Percentiles rank a stretch among this genome's conserved stretches.
These are phyloP conservation scores for Nigrospora sphaerica DNA, from an alignment of 2,329 filamentous ascomycete genomes.

Conservation along the genomic window DNA sequence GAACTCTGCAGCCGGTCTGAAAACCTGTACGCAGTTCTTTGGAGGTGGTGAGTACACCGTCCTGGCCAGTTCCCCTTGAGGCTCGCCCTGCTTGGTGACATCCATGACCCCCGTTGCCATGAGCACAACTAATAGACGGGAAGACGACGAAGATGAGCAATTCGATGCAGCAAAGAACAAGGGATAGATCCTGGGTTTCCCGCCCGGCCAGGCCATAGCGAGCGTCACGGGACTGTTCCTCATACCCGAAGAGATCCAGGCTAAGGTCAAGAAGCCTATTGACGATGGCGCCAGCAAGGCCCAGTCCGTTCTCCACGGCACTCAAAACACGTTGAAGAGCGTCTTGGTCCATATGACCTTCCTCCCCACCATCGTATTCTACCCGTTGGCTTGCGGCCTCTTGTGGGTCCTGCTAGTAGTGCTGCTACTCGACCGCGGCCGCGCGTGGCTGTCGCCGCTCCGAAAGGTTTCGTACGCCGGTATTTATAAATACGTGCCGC, in stretches of 20 bases:
- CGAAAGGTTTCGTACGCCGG: not conserved
- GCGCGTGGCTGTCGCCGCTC: not conserved
- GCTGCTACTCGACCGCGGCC: not conserved
- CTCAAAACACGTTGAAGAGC: not conserved
- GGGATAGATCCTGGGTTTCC: not conserved
- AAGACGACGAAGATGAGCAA: too few relatives aligned
- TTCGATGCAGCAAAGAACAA: not conserved
- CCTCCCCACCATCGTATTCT: not conserved
- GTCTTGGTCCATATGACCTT: not conserved
- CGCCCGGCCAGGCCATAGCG: not conserved
- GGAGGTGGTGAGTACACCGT: not conserved
- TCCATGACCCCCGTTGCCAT: not conserved
- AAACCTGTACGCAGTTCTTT: not conserved
- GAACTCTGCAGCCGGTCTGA: not conserved
- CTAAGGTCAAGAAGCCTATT: not conserved
- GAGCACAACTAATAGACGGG: not conserved
- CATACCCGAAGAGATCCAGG: not conserved
- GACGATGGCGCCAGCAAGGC: not conserved
- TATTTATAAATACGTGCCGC: not conserved
- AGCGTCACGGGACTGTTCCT: not conserved
- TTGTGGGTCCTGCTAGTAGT: not conserved
- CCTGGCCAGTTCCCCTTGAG: not conserved
- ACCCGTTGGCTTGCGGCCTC: not conserved
- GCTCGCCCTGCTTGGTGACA: not conserved
- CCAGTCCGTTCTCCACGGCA: not conserved